phyloP scores from a whole-genome alignment of 2,329 filamentous ascomycete species.

The Pyrenophora teres region DNA sequence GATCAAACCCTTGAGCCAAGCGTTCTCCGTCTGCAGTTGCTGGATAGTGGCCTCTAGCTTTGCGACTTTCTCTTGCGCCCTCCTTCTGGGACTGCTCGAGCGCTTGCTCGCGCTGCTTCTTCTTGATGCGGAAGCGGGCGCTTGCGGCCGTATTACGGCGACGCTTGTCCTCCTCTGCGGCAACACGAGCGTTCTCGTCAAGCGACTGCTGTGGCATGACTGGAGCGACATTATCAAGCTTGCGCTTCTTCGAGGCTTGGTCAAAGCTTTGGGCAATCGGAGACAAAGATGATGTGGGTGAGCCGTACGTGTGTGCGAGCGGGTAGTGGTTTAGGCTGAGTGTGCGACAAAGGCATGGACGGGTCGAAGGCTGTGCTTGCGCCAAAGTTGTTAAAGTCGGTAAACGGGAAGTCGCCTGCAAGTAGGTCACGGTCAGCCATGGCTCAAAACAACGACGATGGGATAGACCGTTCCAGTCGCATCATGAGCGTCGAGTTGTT shows the following conservation, averaged over 20 bases:
- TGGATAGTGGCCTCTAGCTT: slow-evolving; percentile 53
- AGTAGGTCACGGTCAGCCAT: slow-evolving; percentile 47
- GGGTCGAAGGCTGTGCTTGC: slow-evolving; percentile 38
- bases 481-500: slow-evolving; percentile 19
- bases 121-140: slow-evolving; percentile 59
- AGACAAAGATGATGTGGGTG: slow-evolving; percentile 37
- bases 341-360: slow-evolving; percentile 36
- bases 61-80: slow-evolving; percentile 56
- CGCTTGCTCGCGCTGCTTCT: slow-evolving; percentile 60
- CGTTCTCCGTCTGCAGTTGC: slow-evolving; percentile 59
- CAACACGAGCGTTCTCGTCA: slow-evolving; percentile 53
- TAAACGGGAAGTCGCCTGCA: slow-evolving; percentile 52
- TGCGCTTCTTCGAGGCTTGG: slow-evolving; percentile 52
- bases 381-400: slow-evolving; percentile 52
- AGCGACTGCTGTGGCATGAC: slow-evolving; percentile 40
- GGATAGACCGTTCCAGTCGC: slow-evolving; percentile 10
- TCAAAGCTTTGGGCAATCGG: slow-evolving; percentile 37
- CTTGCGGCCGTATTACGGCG: slow-evolving; percentile 59
- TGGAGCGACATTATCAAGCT: slow-evolving; percentile 45
- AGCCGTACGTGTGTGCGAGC: slow-evolving; percentile 34
- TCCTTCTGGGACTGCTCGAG: slow-evolving; percentile 58
- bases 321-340: slow-evolving; percentile 33
- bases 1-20: slow-evolving; percentile 58
- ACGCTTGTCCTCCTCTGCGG: slow-evolving; percentile 59
- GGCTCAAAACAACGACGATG: slow-evolving; percentile 10